Evolutionary conservation across 2,329 filamentous ascomycete genomes (phyloP).

Genomic region (Phialophora chinensis): DNA sequence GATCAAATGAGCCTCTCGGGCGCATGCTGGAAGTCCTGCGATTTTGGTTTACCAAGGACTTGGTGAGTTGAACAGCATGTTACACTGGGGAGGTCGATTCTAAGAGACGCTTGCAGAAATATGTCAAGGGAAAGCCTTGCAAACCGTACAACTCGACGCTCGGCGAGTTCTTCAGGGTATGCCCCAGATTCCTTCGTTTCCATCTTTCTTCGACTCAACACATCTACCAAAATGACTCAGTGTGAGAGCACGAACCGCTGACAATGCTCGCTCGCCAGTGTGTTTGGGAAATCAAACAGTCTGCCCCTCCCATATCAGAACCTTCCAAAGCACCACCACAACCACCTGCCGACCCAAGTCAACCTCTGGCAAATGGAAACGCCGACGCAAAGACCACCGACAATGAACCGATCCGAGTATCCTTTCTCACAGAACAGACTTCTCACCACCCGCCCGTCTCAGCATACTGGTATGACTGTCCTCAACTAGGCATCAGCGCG

Average conservation of each 20-base stretch:
- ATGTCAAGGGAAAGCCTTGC: constrained; percentile 96
- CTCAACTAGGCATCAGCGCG: constrained; percentile 84
- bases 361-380: constrained; percentile 38
- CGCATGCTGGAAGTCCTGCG: constrained; percentile 93
- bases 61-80: constrained; percentile 56
- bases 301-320: constrained; percentile 66
- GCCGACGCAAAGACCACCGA: constrained; percentile 36
- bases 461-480: constrained; percentile 91
- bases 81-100: constrained; percentile 3
- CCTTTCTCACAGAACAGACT: constrained; percentile 96
- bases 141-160: constrained; percentile 98
- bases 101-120: constrained; percentile 67
- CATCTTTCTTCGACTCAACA: neutral
- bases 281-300: constrained; percentile 91
- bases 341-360: constrained; percentile 46
- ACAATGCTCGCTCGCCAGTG: constrained; percentile 61
- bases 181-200: constrained; percentile 42
- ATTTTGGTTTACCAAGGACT: constrained; percentile 98
- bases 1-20: constrained; percentile 86
- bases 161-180: constrained; percentile 93
- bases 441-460: constrained; percentile 97
- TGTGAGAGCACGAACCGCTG: neutral
- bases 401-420: constrained; percentile 71
- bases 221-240: neutral
- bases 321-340: constrained; percentile 43